Evolutionary conservation across 352 stramenopile genomes (phyloP).

Genomic region (Globisporangium mamillatum): DNA sequence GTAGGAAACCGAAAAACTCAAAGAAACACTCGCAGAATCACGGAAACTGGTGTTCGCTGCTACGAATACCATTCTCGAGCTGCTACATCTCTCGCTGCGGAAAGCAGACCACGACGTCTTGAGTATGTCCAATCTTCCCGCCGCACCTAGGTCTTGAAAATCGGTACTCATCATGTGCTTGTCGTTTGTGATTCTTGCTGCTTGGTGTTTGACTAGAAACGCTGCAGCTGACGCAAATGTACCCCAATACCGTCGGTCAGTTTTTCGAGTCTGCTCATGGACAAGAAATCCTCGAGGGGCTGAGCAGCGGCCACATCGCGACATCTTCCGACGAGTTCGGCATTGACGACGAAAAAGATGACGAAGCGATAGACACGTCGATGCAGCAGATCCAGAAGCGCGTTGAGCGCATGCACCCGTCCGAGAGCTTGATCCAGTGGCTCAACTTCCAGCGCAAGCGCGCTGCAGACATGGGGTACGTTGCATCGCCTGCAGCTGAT

Average conservation of each 20-base stretch:
- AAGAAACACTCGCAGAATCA: constrained; percentile 51
- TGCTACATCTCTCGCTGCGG: constrained; percentile 55
- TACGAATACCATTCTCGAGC: constrained; percentile 55
- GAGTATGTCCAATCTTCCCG: constrained; percentile 28
- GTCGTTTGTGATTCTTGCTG: too few species aligned
- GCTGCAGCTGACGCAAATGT: constrained; percentile 62
- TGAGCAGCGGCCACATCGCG: constrained; percentile 56
- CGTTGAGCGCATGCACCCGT: constrained; percentile 46
- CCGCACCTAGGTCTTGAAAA: too few species aligned
- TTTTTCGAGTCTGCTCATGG: constrained; percentile 66
- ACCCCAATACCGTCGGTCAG: constrained; percentile 41
- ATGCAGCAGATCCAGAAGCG: constrained; percentile 29
- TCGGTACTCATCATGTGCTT: too few species aligned
- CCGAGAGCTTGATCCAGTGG: constrained; percentile 65
- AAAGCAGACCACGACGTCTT: constrained; percentile 54
- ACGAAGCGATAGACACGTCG: constrained; percentile 28
- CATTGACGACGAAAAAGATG: constrained; percentile 40
- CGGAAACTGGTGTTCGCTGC: constrained; percentile 57
- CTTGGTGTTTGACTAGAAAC: constrained; percentile 30
- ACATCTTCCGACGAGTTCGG: constrained; percentile 40
- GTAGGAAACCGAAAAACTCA: constrained; percentile 60
- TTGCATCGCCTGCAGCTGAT: background rate
- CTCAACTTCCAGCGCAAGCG: constrained; percentile 66
- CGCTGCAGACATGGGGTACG: constrained; percentile 31
- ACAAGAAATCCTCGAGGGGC: constrained; percentile 45